These are phyloP conservation scores for Effrenium voratum DNA, from an alignment of 73 alveolate species.

Conservation along the genomic window DNA sequence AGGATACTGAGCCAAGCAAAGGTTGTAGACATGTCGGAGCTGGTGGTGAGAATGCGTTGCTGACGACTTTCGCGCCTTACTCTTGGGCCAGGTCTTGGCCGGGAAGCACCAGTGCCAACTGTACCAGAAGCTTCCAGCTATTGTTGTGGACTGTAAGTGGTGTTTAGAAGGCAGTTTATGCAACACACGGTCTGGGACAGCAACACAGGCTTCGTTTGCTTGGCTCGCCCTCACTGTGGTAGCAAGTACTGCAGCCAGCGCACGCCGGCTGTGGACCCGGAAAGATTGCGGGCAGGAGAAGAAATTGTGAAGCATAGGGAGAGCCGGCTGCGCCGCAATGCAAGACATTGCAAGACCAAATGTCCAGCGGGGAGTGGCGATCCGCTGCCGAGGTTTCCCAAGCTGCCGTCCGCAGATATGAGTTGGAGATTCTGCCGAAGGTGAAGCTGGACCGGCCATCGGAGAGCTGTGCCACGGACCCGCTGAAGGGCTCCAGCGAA, in stretches of 20 bases:
- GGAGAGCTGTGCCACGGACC: background rate
- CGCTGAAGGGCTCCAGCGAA: background rate
- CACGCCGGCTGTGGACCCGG: background rate
- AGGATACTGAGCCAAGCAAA: no score
- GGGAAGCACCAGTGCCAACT: background rate
- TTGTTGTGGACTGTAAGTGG: background rate
- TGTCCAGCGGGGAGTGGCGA: background rate
- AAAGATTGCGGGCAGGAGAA: background rate
- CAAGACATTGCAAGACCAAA: background rate
- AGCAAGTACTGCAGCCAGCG: background rate
- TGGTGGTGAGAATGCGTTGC: no score
- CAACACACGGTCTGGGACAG: background rate
- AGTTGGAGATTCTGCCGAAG: background rate
- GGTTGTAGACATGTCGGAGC: no score
- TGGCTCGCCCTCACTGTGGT: background rate
- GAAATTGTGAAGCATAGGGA: background rate
- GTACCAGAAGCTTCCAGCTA: background rate
- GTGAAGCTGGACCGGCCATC: background rate
- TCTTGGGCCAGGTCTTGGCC: no score
- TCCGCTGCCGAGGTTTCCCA: background rate
- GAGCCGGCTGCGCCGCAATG: background rate
- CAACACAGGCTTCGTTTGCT: background rate
- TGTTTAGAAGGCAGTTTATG: background rate
- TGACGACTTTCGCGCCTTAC: no score
- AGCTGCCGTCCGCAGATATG: background rate